A percentile compares a stretch with the other conserved stretches of the same genome.
These are phyloP conservation scores for Trypanosoma platydactyli DNA, from an alignment of 208 protist genomes.

Conservation along the genomic window DNA sequence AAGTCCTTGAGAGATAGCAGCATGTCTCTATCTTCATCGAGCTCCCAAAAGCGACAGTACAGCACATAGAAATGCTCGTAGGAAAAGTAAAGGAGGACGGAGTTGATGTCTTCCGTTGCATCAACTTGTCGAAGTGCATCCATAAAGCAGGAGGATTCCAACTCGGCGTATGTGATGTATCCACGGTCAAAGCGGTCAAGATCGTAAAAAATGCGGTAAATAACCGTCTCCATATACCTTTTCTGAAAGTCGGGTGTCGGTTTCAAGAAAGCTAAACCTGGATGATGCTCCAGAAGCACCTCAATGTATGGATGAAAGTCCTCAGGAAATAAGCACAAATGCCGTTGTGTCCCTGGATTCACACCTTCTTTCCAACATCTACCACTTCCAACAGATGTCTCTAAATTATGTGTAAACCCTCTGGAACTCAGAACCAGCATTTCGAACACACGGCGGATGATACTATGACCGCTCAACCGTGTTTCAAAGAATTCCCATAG, in stretches of 20 bases:
- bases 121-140: conserved; percentile 85
- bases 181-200: conserved; percentile 84
- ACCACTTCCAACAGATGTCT: background rate
- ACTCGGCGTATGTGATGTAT: conserved; percentile 77
- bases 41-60: conserved; percentile 99
- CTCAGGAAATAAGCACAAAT: conserved; percentile 54
- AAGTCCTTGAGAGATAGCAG: conserved; percentile 89
- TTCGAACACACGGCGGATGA: conserved; percentile 77
- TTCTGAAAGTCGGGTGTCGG: conserved; percentile 94
- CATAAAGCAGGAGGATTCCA: conserved; percentile 68
- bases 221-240: conserved; percentile 94
- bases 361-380: background rate
- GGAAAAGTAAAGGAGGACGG: conserved; percentile 94
- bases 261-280: conserved; percentile 92
- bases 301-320: conserved; percentile 84
- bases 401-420: conserved; percentile 7
- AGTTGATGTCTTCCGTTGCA: conserved; percentile 88
- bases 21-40: conserved; percentile 95
- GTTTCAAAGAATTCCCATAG: conserved; percentile 80
- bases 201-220: conserved; percentile 96
- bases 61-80: conserved; percentile 99
- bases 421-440: conserved; percentile 65
- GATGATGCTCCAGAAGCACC: conserved; percentile 85
- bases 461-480: conserved; percentile 66
- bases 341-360: conserved; percentile 14